A percentile compares a stretch with the other conserved stretches of the same genome.
These are phyloP conservation scores for Kitagawia praeruptora DNA, from an alignment of 129 eudicot genomes.

Conservation along the genomic window DNA sequence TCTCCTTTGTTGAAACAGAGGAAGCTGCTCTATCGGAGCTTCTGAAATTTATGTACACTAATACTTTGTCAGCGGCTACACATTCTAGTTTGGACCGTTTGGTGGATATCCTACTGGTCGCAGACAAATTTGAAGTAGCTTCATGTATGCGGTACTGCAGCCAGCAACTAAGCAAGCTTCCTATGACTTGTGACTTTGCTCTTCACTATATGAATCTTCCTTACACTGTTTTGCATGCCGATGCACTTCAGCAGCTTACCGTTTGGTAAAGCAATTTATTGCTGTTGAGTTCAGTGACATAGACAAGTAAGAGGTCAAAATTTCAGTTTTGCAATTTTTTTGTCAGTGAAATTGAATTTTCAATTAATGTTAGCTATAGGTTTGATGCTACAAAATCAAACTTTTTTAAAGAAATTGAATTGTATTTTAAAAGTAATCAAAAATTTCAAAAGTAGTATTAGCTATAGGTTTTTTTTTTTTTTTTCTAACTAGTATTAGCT, in stretches of 20 bases:
- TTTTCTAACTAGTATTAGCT: too few relatives aligned
- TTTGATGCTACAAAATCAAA: too few relatives aligned
- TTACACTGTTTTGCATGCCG: constrained; percentile 44
- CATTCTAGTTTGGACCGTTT: constrained; percentile 28
- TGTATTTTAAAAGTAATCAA: too few relatives aligned
- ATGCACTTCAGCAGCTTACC: constrained; percentile 60
- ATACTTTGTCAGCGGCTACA: constrained; percentile 38
- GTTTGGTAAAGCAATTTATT: constrained; percentile 63
- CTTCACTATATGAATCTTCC: constrained; percentile 73
- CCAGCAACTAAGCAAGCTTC: constrained; percentile 35
- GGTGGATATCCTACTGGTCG: constrained; percentile 70
- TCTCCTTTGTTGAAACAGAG: constrained; percentile 38
- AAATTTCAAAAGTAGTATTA: too few relatives aligned
- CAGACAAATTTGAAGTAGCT: constrained; percentile 76
- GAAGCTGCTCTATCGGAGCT: constrained; percentile 81
- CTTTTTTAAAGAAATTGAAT: too few relatives aligned
- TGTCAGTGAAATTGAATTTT: too few relatives aligned
- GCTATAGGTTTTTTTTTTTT: too few relatives aligned
- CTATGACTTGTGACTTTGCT: constrained; percentile 78
- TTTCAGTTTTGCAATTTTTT: too few relatives aligned
- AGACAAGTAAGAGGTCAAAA: constrained; percentile 44
- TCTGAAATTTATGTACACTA: constrained; percentile 62
- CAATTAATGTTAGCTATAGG: too few relatives aligned
- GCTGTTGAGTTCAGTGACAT: constrained; percentile 61
- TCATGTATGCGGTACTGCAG: constrained; percentile 85